Percentiles rank a stretch among this genome's conserved stretches.
Conservation (phyloP, 495 filamentous ascomycete genomes). For the Penicillium fimorum region DNA sequence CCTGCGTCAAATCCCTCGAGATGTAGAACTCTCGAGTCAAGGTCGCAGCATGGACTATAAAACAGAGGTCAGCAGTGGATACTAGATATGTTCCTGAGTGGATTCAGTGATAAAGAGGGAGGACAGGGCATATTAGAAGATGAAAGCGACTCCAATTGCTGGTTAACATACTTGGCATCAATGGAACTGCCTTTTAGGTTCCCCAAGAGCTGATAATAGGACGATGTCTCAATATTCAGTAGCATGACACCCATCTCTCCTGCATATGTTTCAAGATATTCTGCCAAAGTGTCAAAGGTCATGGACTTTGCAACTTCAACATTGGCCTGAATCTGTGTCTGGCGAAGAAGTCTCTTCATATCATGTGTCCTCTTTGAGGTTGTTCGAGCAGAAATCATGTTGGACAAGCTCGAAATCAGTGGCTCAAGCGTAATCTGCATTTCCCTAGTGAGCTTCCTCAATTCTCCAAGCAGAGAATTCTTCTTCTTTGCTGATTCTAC, state of each 20-base stretch:
- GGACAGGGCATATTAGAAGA: no score
- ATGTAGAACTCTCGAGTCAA: slow-evolving; percentile 1
- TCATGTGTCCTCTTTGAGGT: slow-evolving; percentile 31
- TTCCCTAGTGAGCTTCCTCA: neutral
- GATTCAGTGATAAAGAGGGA: neutral
- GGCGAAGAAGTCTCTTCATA: slow-evolving; percentile 25
- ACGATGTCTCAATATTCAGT: slow-evolving; percentile 22
- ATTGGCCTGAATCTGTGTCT: slow-evolving; percentile 23
- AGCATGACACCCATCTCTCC: slow-evolving; percentile 28
- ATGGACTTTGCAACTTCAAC: slow-evolving; percentile 24
- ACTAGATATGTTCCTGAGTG: neutral
- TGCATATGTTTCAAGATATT: slow-evolving; percentile 23
- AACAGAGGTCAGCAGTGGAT: neutral
- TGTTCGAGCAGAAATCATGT: slow-evolving; percentile 27
- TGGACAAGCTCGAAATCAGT: slow-evolving; percentile 18
- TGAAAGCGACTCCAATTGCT: neutral
- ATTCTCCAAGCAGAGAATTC: neutral
- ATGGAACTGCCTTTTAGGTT: neutral
- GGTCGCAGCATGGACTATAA: neutral
- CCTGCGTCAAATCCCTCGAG: slow-evolving; percentile 3
- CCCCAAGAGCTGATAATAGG: neutral
- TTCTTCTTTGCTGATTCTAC: neutral
- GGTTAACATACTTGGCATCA: neutral
- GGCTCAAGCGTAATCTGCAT: neutral
- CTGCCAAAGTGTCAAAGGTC: slow-evolving; percentile 24